phyloP scores from a whole-genome alignment of 768 basidiomycete genomes.

The Botryobasidium botryosum region DNA sequence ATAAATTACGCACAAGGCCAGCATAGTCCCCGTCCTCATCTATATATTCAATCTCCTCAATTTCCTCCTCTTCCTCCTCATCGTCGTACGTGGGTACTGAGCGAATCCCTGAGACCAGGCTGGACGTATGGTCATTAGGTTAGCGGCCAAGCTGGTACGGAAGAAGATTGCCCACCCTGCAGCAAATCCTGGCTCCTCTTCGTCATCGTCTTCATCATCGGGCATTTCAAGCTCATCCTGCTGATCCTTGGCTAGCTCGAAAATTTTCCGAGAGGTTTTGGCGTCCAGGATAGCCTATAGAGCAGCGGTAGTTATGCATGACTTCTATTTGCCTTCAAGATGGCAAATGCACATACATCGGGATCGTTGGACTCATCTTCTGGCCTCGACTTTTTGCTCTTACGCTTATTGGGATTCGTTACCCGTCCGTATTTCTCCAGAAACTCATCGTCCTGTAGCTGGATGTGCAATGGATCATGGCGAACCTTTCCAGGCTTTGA shows the following conservation, averaged over 20 bases:
- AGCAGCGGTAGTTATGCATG: neutral
- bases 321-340: neutral
- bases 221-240: constrained; percentile 70
- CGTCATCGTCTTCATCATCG: constrained; percentile 35
- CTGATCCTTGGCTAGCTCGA: constrained; percentile 83
- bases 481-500: too few species aligned
- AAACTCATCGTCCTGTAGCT: constrained; percentile 65
- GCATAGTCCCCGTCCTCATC: constrained; percentile 25
- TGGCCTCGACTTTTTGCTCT: constrained; percentile 34
- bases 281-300: constrained; percentile 53
- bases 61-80: constrained; percentile 20
- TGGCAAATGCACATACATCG: constrained; percentile 14
- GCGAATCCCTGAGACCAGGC: neutral
- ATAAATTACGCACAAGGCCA: constrained; percentile 26
- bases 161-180: too few species aligned
- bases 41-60: constrained; percentile 19
- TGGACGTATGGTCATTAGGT: neutral
- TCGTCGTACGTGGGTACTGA: constrained; percentile 6
- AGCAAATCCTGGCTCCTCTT: too few species aligned
- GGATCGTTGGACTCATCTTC: constrained; percentile 49
- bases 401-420: constrained; percentile 55
- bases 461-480: constrained; percentile 77
- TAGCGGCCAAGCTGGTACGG: too few species aligned
- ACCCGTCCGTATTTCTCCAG: constrained; percentile 63
- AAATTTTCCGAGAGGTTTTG: constrained; percentile 71